A percentile compares a stretch with the other conserved stretches of the same genome.
Evolutionary conservation across 306 rosid species (phyloP).

Genomic region (Malus sieversii): DNA sequence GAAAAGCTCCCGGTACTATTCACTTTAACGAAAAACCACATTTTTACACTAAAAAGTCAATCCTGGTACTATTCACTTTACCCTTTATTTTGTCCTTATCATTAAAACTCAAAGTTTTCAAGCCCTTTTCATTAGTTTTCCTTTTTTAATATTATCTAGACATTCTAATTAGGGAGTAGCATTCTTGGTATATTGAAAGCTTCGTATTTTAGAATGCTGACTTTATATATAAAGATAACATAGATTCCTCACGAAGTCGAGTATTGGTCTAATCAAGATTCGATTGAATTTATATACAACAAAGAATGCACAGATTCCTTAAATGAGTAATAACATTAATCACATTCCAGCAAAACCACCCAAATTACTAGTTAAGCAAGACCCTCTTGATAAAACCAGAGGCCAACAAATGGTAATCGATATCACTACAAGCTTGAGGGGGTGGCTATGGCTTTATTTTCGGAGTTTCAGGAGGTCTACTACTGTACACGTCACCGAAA

Average conservation of each 20-base stretch:
- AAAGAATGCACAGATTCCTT: constrained; percentile 52
- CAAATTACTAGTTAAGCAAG: constrained; percentile 10
- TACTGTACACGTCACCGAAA: constrained; percentile 69
- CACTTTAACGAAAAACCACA: no score
- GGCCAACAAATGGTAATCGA: constrained; percentile 10
- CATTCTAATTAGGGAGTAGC: no score
- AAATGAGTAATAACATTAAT: constrained; percentile 3
- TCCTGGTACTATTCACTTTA: no score
- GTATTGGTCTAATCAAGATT: constrained; percentile 19
- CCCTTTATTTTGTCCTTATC: no score
- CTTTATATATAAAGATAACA: no score
- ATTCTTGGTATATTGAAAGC: no score
- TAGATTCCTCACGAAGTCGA: constrained; percentile 8
- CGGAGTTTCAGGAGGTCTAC: constrained; percentile 45
- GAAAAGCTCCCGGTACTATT: no score
- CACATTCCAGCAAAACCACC: constrained; percentile 29
- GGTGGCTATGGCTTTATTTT: constrained; percentile 22
- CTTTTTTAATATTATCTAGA: no score
- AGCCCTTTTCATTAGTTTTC: no score
- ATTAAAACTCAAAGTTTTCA: no score
- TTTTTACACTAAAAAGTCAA: no score
- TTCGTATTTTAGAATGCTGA: no score
- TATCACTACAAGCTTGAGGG: constrained; percentile 33
- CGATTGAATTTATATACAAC: constrained; percentile 54
- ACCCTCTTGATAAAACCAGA: constrained; percentile 33